phyloP scores from a whole-genome alignment of 2,329 filamentous ascomycete species.

The Neocucurbitaria cava region DNA sequence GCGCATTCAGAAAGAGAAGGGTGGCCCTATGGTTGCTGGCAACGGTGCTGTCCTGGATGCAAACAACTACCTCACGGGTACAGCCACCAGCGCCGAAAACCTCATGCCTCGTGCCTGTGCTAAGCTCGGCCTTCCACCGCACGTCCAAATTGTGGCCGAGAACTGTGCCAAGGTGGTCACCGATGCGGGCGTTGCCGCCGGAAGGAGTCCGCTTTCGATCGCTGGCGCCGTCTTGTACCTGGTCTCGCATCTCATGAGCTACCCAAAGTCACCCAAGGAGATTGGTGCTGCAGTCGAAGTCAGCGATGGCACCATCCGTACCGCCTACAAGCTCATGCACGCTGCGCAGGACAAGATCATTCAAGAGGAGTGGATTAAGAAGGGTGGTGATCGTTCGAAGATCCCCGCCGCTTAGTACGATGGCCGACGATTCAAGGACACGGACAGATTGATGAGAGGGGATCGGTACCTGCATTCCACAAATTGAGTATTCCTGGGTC shows the following conservation, averaged over 20 bases:
- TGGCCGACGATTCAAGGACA: neutral
- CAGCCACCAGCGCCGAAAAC: conserved; percentile 79
- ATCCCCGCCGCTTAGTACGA: conserved; percentile 65
- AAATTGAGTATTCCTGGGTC: neutral
- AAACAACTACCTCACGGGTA: conserved; percentile 68
- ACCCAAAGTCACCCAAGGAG: conserved; percentile 80
- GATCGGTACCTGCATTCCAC: neutral
- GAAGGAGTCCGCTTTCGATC: conserved; percentile 90
- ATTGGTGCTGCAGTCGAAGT: conserved; percentile 87
- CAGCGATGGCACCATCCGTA: conserved; percentile 95
- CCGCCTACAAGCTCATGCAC: conserved; percentile 90
- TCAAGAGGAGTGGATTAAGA: conserved; percentile 74
- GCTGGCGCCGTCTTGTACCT: conserved; percentile 97
- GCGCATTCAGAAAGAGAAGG: conserved; percentile 58
- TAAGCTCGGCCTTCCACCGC: conserved; percentile 76
- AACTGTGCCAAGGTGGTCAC: conserved; percentile 80
- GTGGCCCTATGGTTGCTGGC: conserved; percentile 30
- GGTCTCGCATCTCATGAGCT: conserved; percentile 84
- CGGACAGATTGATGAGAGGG: neutral
- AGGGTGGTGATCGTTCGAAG: conserved; percentile 74
- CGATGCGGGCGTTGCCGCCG: conserved; percentile 80
- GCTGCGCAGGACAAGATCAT: conserved; percentile 76
- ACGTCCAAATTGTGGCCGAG: conserved; percentile 80
- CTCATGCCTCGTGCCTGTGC: conserved; percentile 91
- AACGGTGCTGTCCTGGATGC: conserved; percentile 57